phyloP scores from a whole-genome alignment of 2,329 filamentous ascomycete species.

The Aspergillus melleus region DNA sequence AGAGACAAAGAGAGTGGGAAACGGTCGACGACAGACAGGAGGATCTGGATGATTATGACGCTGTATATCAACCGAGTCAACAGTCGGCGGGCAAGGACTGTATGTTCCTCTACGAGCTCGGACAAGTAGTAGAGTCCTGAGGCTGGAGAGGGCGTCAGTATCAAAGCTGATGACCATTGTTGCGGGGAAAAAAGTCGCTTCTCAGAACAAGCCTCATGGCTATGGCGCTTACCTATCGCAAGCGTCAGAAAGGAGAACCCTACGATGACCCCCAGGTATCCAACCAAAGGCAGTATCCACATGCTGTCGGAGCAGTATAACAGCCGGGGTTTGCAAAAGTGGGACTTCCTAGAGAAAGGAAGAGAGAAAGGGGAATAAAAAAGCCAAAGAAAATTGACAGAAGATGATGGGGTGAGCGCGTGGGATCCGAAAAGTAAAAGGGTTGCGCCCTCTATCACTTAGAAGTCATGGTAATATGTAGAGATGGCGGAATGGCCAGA shows the following conservation, averaged over 20 bases:
- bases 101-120: constrained; percentile 96
- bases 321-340: not conserved
- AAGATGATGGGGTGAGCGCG: not conserved
- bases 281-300: constrained; percentile 94
- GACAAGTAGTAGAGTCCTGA: constrained; percentile 99
- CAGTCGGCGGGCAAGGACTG: constrained; percentile 85
- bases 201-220: not conserved
- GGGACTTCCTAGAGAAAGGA: not conserved
- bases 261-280: constrained; percentile 80
- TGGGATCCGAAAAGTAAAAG: not conserved
- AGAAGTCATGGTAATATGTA: not conserved
- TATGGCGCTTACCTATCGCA: constrained; percentile 67
- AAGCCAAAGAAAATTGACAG: not conserved
- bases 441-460: not conserved
- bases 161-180: not conserved
- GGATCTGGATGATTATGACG: constrained; percentile 70
- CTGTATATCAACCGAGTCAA: constrained; percentile 81
- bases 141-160: constrained; percentile 53
- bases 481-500: not conserved
- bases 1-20: constrained; percentile 75
- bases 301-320: constrained; percentile 52
- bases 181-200: not conserved
- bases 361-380: not conserved
- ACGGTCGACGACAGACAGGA: constrained; percentile 78
- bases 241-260: constrained; percentile 94